Conservation (phyloP, 306 rosid genomes). For the Urtica urens region DNA sequence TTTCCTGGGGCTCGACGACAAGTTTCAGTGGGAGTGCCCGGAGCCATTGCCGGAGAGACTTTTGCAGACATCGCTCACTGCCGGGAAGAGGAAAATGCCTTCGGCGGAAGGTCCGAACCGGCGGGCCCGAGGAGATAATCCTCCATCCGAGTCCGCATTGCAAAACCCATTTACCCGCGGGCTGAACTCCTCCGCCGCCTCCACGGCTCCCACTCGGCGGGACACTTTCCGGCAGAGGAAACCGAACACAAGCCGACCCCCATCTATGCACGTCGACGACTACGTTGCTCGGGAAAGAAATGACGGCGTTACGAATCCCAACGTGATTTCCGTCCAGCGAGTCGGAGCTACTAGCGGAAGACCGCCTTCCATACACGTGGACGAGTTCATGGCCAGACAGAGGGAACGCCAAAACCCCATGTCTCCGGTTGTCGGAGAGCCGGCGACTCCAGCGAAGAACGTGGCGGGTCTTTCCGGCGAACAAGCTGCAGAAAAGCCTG, state of each 20-base stretch:
- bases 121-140: constrained; percentile 85
- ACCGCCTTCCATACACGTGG: constrained; percentile 97
- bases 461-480: constrained; percentile 39
- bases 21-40: constrained; percentile 92
- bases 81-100: constrained; percentile 56
- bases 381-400: constrained; percentile 95
- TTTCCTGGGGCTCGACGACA: constrained; percentile 48
- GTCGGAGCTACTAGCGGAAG: constrained; percentile 88
- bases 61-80: constrained; percentile 40
- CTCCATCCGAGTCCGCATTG: constrained; percentile 42
- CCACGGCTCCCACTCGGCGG: constrained; percentile 87
- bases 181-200: constrained; percentile 34
- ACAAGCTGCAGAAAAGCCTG: constrained; percentile 51
- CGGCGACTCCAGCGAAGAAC: constrained; percentile 43
- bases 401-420: constrained; percentile 93
- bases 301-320: constrained; percentile 58
- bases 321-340: constrained; percentile 73
- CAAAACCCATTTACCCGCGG: constrained; percentile 68
- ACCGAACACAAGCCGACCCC: constrained; percentile 99
- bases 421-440: constrained; percentile 63
- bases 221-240: constrained; percentile 94
- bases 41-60: constrained; percentile 84
- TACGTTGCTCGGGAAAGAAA: constrained; percentile 94
- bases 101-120: constrained; percentile 55
- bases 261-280: constrained; percentile 99